Evolutionary conservation across 192 early-diverging fungal species (phyloP).

Genomic region (Thamnidium elegans): DNA sequence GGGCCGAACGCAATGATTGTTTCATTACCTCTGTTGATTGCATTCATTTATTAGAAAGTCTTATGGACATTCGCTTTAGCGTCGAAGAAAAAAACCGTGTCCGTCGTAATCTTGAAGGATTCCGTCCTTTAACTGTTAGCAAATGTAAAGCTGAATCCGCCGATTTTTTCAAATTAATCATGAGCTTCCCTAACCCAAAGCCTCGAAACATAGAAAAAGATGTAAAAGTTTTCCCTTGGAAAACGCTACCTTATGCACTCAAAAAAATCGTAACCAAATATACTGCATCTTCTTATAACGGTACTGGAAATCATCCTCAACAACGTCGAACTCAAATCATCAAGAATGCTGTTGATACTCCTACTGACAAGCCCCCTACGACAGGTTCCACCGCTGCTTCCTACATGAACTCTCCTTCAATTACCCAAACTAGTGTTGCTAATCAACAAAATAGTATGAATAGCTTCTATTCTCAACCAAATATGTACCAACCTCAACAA

Average conservation of each 20-base stretch:
- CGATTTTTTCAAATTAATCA: slow-evolving; percentile 76
- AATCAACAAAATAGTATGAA: too few species aligned
- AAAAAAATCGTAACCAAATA: slow-evolving; percentile 79
- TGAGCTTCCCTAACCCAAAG: slow-evolving; percentile 76
- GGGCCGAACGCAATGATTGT: slow-evolving; percentile 66
- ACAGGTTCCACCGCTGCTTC: too few species aligned
- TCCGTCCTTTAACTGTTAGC: slow-evolving; percentile 71
- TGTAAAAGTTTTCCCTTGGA: slow-evolving; percentile 83
- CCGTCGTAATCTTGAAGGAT: slow-evolving; percentile 78
- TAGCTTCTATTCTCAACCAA: too few species aligned
- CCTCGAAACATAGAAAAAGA: slow-evolving; percentile 88
- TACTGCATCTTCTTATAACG: slow-evolving; percentile 27
- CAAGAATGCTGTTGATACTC: too few species aligned
- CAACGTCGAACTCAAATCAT: not conserved
- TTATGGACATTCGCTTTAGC: slow-evolving; percentile 68
- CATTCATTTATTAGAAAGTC: slow-evolving; percentile 66
- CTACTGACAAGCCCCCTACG: too few species aligned
- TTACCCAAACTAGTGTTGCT: too few species aligned
- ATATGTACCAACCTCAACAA: too few species aligned
- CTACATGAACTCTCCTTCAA: too few species aligned
- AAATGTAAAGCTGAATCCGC: slow-evolving; percentile 69
- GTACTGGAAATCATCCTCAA: not conserved
- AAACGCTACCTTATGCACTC: slow-evolving; percentile 59
- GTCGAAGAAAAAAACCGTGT: slow-evolving; percentile 85
- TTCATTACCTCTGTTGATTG: slow-evolving; percentile 78